Evolutionary conservation across 345 rosid genomes (phyloP).

Genomic region (Nasturtium officinale): DNA sequence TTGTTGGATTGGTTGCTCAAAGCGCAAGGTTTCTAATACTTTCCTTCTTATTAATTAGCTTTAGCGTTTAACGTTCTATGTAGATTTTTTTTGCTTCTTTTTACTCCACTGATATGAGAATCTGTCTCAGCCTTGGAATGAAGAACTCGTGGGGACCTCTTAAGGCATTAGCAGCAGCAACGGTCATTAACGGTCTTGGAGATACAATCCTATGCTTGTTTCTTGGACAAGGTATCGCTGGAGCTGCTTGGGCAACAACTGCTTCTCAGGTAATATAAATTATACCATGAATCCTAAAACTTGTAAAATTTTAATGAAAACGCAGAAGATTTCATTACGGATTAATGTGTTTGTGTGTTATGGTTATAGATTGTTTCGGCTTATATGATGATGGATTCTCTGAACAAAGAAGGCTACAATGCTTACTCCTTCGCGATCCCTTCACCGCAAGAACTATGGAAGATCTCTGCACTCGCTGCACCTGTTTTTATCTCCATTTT

Average conservation of each 20-base stretch:
- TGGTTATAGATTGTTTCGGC: slow-evolving; percentile 73
- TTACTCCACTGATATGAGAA: slow-evolving; percentile 39
- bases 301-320: background rate
- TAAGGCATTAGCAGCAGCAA: slow-evolving; percentile 86
- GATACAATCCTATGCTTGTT: slow-evolving; percentile 74
- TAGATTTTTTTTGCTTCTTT: background rate
- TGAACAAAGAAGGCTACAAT: slow-evolving; percentile 77
- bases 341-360: slow-evolving; percentile 23
- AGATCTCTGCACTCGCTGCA: slow-evolving; percentile 62
- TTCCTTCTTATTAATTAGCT: slow-evolving; percentile 2
- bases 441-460: slow-evolving; percentile 57
- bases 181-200: slow-evolving; percentile 75
- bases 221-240: slow-evolving; percentile 84
- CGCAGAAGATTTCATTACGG: slow-evolving; percentile 5
- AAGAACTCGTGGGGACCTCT: slow-evolving; percentile 93
- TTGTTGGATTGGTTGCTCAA: slow-evolving; percentile 96
- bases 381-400: slow-evolving; percentile 82
- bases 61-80: background rate
- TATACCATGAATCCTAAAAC: background rate
- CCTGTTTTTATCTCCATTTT: slow-evolving; percentile 46
- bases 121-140: slow-evolving; percentile 83
- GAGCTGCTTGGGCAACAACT: slow-evolving; percentile 95
- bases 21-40: slow-evolving; percentile 73
- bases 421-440: slow-evolving; percentile 67
- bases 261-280: slow-evolving; percentile 64